Conservation (phyloP, 108 stramenopile species). For the Cyclotella atomus region DNA sequence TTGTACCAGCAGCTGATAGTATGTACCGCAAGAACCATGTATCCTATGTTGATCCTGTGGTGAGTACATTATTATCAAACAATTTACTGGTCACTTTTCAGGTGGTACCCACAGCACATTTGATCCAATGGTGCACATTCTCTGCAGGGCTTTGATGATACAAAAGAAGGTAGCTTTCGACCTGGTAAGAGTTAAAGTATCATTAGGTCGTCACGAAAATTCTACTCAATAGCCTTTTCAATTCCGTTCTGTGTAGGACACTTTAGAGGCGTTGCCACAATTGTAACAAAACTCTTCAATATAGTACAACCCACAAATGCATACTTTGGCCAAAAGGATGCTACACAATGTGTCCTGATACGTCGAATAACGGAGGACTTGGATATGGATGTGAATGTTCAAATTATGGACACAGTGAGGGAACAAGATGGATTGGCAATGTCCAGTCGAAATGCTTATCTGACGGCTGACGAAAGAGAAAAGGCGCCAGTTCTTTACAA, state of each 20-base stretch:
- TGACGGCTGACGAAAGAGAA: constrained; percentile 73
- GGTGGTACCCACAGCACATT: no score
- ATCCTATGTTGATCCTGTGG: constrained; percentile 70
- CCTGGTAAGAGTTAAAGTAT: constrained; percentile 10
- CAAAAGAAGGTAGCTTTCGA: constrained; percentile 5
- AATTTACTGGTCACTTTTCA: no score
- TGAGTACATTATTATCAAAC: no score
- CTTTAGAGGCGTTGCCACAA: constrained; percentile 97
- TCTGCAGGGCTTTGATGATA: constrained; percentile 24
- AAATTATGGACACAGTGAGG: constrained; percentile 79
- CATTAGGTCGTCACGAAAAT: no score
- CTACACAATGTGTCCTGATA: constrained; percentile 92
- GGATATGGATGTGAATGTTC: constrained; percentile 79
- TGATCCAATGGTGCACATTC: no score
- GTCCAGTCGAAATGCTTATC: constrained; percentile 96
- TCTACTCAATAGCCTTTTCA: neutral
- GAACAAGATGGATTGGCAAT: constrained; percentile 95
- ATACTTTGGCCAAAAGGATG: constrained; percentile 99
- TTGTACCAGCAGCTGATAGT: constrained; percentile 65
- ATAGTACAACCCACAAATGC: constrained; percentile 91
- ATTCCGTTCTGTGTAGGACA: constrained; percentile 78
- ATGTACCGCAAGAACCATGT: constrained; percentile 85
- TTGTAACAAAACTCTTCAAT: constrained; percentile 98
- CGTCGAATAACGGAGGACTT: constrained; percentile 87
- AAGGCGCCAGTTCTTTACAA: constrained; percentile 85